Conservation (phyloP, 2,329 filamentous ascomycete genomes). For the Exophiala phaeomuriformis region DNA sequence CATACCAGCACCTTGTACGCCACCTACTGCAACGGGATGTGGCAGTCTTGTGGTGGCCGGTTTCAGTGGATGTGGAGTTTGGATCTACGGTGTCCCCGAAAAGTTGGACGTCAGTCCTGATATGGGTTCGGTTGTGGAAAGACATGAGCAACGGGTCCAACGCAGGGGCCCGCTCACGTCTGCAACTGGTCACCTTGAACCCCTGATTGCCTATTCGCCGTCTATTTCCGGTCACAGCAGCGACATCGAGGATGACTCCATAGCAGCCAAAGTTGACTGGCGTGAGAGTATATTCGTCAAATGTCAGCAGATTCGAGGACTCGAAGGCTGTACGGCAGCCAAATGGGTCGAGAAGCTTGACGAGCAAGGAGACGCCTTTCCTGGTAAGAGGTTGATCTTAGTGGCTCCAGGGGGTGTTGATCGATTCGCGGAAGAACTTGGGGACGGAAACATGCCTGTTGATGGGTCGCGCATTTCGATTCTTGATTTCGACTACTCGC, state of each 20-base stretch:
- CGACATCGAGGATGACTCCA: constrained; percentile 29
- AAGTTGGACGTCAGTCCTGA: constrained; percentile 53
- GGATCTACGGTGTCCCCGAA: constrained; percentile 71
- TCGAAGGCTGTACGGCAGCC: constrained; percentile 59
- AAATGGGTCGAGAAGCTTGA: constrained; percentile 60
- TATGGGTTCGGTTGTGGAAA: constrained; percentile 27
- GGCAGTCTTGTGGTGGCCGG: constrained; percentile 68
- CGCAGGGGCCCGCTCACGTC: constrained; percentile 20
- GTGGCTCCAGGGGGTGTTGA: constrained; percentile 63
- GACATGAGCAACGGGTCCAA: constrained; percentile 23
- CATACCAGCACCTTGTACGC: constrained; percentile 59
- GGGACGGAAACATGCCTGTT: constrained; percentile 68
- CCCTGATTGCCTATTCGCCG: constrained; percentile 28
- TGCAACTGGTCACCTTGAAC: constrained; percentile 25
- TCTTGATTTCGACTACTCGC: constrained; percentile 64
- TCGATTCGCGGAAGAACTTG: constrained; percentile 47
- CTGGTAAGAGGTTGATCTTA: constrained; percentile 51
- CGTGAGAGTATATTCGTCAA: constrained; percentile 62
- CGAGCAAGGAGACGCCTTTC: constrained; percentile 37
- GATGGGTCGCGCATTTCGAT: constrained; percentile 68
- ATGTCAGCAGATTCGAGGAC: constrained; percentile 58
- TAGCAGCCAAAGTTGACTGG: constrained; percentile 48
- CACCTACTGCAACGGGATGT: constrained; percentile 60
- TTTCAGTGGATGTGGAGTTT: constrained; percentile 64
- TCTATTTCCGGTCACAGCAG: constrained; percentile 26